Evolutionary conservation across 139 green algal genomes (phyloP).

Genomic region (Coelastrella sp.): DNA sequence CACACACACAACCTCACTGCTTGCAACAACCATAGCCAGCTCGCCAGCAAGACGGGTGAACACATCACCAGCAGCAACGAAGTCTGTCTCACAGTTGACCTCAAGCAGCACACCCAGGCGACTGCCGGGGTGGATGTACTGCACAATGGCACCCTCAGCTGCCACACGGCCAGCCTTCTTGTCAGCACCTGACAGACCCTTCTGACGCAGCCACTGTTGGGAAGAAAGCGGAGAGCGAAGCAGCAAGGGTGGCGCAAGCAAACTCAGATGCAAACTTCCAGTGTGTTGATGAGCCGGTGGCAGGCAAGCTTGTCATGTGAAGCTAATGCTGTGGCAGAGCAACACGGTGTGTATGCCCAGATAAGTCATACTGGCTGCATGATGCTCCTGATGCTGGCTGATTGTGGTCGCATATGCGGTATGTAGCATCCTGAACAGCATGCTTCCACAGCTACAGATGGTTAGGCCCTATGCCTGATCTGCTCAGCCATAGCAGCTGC

Average conservation of each 20-base stretch:
- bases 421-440: too few relatives aligned
- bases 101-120: slow-evolving; percentile 93
- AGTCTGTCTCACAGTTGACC: slow-evolving; percentile 98
- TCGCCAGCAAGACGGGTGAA: slow-evolving; percentile 85
- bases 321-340: too few relatives aligned
- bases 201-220: slow-evolving; percentile 93
- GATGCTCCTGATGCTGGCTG: too few relatives aligned
- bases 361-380: too few relatives aligned
- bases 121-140: slow-evolving; percentile 95
- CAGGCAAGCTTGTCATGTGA: too few relatives aligned
- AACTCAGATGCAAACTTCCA: too few relatives aligned
- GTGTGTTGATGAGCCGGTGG: too few relatives aligned
- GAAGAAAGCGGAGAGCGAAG: neutral
- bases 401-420: too few relatives aligned
- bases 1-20: slow-evolving; percentile 79
- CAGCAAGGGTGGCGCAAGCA: neutral
- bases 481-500: too few relatives aligned
- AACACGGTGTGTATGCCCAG: too few relatives aligned
- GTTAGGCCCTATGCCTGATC: too few relatives aligned
- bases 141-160: slow-evolving; percentile 89
- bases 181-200: slow-evolving; percentile 94
- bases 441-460: too few relatives aligned
- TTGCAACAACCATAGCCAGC: slow-evolving; percentile 80
- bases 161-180: slow-evolving; percentile 97
- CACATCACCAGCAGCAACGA: slow-evolving; percentile 90